Evolutionary conservation across 2,329 filamentous ascomycete species (phyloP), one percentile per base, ranked within the genome.

Genomic region (Pestalotiopsis sp.): DNA sequence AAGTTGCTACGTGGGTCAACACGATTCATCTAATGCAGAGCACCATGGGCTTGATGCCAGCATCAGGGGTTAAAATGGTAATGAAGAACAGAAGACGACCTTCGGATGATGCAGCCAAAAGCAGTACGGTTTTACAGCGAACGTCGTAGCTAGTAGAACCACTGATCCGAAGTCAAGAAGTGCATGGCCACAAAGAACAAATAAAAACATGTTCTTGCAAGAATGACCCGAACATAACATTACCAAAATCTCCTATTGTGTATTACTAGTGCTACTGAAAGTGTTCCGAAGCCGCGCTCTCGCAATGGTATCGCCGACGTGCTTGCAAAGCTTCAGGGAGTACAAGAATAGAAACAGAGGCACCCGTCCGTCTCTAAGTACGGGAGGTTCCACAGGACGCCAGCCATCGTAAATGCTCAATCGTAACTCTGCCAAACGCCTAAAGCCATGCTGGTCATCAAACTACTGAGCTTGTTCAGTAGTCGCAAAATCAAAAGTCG

Each of bases 401-500:
- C 57, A 59, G 57, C 57, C 57, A 59, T 17, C 27, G 57, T 59
- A 62, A 39, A 62, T 62, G 59, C 59, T 38, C 59, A 52, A 52
- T n/a, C 45, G 12, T 36, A 27, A 27, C 59, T 17, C 17, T 38
- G 5, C 59, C 13, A 62, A 62, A 62, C 59, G 59, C 59, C 58
- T 12, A 62, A 25, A 62, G 36, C 27, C 59, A 62, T 62, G 59
- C 59, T 14, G 36, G 27, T 39, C n/a, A 27, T 39, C 31, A 27
- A 14, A n/a, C 23, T 13, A 27, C 45, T 52, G 45, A 52, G 45
- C 17, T 52, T 52, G 45, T 20, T 72, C 38, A 74, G 41, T 74
- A 58, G 17, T 76, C 75, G 36, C 9, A 20, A 36, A 62, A 62
- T 62, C 31, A 62, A 36, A 62, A 62, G 17, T 62, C 59, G 59